A percentile compares a stretch with the other conserved stretches of the same genome.
Conservation (phyloP, 169 alveolate species). For the Eimeria maxima region DNA sequence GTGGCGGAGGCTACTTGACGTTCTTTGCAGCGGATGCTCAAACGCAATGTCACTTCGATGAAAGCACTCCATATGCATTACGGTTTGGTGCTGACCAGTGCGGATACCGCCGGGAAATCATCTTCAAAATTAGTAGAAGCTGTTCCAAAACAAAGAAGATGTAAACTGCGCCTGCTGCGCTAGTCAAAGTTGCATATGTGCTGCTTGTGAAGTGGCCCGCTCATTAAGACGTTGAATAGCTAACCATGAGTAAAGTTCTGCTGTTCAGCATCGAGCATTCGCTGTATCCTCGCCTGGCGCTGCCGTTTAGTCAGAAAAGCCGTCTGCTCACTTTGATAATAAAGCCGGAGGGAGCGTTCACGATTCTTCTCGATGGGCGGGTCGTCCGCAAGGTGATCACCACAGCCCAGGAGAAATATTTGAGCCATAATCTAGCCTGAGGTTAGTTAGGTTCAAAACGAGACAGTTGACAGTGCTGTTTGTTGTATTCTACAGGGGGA, state of each 20-base stretch:
- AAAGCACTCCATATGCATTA: slow-evolving; percentile 17
- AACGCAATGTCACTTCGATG: slow-evolving; percentile 30
- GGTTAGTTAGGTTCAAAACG: neutral
- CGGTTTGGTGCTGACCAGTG: slow-evolving; percentile 66
- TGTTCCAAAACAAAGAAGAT: neutral
- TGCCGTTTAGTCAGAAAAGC: slow-evolving; percentile 15
- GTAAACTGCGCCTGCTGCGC: neutral
- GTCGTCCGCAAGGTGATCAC: slow-evolving; percentile 35
- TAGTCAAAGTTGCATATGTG: neutral
- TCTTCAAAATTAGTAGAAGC: slow-evolving; percentile 4
- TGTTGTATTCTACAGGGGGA: slow-evolving; percentile 35
- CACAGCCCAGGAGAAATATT: neutral
- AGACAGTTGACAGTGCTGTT: neutral
- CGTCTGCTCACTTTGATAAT: slow-evolving; percentile 17
- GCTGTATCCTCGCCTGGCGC: slow-evolving; percentile 45
- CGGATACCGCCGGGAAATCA: slow-evolving; percentile 46
- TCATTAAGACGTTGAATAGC: neutral
- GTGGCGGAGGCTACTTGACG: slow-evolving; percentile 66
- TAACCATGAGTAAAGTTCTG: neutral
- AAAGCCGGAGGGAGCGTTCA: slow-evolving; percentile 54
- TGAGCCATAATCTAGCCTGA: neutral
- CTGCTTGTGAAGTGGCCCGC: neutral
- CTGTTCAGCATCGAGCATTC: slow-evolving; percentile 43
- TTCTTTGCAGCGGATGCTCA: slow-evolving; percentile 44
- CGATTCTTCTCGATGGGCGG: slow-evolving; percentile 40